Percentiles rank a stretch among this genome's conserved stretches.
Evolutionary conservation across 169 alveolate genomes (phyloP).

Genomic region (Plasmodium berghei): DNA sequence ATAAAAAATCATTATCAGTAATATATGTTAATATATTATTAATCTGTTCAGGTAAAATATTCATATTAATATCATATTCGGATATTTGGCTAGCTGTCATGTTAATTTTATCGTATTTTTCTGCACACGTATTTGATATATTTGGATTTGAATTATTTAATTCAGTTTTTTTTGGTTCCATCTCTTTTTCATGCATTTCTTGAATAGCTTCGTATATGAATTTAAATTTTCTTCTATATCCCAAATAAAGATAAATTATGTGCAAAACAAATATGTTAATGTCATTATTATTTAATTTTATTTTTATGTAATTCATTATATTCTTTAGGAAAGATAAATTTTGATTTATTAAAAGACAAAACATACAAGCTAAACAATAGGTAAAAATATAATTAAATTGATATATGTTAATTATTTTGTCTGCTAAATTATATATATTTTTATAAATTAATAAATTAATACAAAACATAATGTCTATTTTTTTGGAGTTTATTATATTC

Average conservation of each 20-base stretch:
- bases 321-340: constrained; percentile 28
- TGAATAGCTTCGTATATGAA: constrained; percentile 6
- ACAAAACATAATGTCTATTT: constrained; percentile 31
- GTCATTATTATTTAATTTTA: constrained; percentile 25
- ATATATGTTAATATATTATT: constrained; percentile 26
- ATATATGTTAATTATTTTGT: constrained; percentile 31
- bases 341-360: constrained; percentile 11
- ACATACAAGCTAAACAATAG: constrained; percentile 50
- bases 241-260: constrained; percentile 37
- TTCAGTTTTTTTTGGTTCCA: not conserved
- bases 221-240: constrained; percentile 21
- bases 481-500: constrained; percentile 48
- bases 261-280: constrained; percentile 39
- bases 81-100: not conserved
- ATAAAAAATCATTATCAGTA: constrained; percentile 57
- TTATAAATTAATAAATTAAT: constrained; percentile 37
- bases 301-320: constrained; percentile 25
- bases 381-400: constrained; percentile 51
- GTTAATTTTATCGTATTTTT: not conserved
- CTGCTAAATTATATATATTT: constrained; percentile 30
- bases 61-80: not conserved
- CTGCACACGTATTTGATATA: not conserved
- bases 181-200: not conserved
- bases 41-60: not conserved
- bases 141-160: not conserved